These are phyloP conservation scores for Rhizoclosmatium globosum DNA, from an alignment of 192 early-diverging fungal species.

Conservation along the genomic window DNA sequence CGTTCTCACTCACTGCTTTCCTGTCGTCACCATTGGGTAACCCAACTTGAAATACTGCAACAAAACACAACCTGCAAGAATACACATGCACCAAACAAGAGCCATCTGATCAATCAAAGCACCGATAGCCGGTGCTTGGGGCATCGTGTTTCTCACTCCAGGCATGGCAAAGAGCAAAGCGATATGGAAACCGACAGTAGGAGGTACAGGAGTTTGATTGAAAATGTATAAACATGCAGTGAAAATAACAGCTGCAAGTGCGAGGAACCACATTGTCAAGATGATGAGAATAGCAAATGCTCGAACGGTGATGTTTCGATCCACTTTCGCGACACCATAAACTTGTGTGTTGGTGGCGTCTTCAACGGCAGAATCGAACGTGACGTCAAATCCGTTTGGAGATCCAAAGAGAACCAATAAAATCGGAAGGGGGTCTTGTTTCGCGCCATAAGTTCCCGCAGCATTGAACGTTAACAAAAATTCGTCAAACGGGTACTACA, in stretches of 20 bases:
- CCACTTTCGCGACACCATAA: neutral
- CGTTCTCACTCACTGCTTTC: too few species aligned
- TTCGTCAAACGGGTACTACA: conserved; percentile 4
- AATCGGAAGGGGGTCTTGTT: neutral
- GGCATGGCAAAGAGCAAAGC: conserved; percentile 15
- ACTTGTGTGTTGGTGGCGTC: neutral
- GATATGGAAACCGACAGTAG: neutral
- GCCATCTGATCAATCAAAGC: conserved; percentile 12
- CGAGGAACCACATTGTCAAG: conserved; percentile 6
- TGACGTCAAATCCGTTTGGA: conserved; percentile 10
- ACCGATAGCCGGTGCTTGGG: neutral
- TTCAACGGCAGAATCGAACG: neutral
- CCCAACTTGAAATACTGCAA: neutral
- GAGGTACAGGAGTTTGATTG: neutral
- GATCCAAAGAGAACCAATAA: neutral
- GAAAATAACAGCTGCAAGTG: neutral
- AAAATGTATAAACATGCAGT: neutral
- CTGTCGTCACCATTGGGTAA: too few species aligned
- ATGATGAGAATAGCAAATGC: conserved; percentile 2
- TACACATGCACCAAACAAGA: neutral
- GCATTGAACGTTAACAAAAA: neutral
- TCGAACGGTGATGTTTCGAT: neutral
- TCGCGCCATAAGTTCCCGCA: neutral
- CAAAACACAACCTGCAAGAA: neutral
- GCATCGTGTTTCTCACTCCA: conserved; percentile 5